Evolutionary conservation across 345 rosid species (phyloP), one percentile per base, ranked within the genome.

Genomic region (Noccaea bulbosa): DNA sequence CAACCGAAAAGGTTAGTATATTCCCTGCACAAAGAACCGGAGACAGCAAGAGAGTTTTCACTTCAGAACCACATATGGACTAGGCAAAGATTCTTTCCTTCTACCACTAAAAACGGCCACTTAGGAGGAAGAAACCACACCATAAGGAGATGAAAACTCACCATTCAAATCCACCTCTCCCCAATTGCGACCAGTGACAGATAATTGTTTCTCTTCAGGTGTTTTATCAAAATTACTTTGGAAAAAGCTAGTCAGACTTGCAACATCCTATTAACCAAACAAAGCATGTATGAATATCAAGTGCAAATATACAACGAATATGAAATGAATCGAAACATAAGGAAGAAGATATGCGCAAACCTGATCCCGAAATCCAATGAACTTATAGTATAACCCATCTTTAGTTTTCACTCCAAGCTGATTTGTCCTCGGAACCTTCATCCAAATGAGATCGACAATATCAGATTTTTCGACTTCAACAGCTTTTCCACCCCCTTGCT

Each of bases 131-230:
- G n/a, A 11, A 34, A 10, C 8, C 12, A 33, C 27, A 27, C 14
- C 20, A 39, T 8, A 50, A 61, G 44, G 16, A 45, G 11, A 72
- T 7, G 45, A 14, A 66, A 69, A 69, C 70, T 53, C 44, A 91
- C 98, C 96, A 81, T 78, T 84, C 71, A 93, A 85, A 84, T 92
- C 92, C 69, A 94, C 87, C 71, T 90, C 99, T 63, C 99, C 99
- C 97, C 97, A 94, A 32, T 89, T 92, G 47, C 93, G 98, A 12
- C 99, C 99, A 81, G 84, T 85, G 47, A 92, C 86, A 62, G 98
- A 92, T 77, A 94, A 86, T 55, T 94, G 97, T 75, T 88, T 94
- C 79, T 91, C 96, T 73, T 87, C 87, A 8, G 93, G 84, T 35
- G 86, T 77, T 78, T 88, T 79, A 14, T 91, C 96, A 79, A 78